phyloP scores from a whole-genome alignment of 345 rosid species.

The Eucalyptus lansdowneana region DNA sequence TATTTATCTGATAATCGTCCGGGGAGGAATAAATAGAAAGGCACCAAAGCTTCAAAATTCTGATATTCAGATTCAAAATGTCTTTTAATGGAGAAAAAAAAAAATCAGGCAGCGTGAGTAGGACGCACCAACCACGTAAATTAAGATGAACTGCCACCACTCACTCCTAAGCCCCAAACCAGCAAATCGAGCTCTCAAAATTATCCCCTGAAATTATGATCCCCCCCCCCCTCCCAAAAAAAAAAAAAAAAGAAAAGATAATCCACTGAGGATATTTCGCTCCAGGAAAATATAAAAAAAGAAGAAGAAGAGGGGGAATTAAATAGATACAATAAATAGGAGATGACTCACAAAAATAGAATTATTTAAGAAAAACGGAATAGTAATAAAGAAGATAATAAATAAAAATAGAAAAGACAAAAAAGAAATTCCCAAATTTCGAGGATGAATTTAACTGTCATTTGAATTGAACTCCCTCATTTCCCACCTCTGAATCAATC shows the following conservation, averaged over 20 bases:
- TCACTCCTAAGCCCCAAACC: neutral
- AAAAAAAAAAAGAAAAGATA: accelerated
- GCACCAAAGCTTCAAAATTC: neutral
- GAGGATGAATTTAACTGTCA: neutral
- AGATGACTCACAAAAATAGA: neutral
- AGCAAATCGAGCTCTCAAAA: neutral
- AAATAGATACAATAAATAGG: neutral
- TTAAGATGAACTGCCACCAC: neutral
- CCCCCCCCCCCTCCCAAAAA: too few relatives aligned
- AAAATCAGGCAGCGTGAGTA: neutral
- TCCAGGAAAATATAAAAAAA: neutral
- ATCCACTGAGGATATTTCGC: neutral
- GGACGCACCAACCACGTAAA: neutral
- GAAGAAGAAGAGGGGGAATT: neutral
- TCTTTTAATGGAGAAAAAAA: neutral
- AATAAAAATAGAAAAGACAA: neutral
- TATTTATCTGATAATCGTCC: neutral
- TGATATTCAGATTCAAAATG: neutral
- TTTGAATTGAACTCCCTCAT: neutral
- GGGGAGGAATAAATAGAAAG: neutral
- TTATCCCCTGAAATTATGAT: too few relatives aligned
- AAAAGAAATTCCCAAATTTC: neutral
- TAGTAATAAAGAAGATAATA: neutral
- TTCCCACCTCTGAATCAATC: neutral
- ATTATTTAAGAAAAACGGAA: neutral